phyloP scores from a whole-genome alignment of 106 monocot genomes.

The Chionographis japonica region DNA sequence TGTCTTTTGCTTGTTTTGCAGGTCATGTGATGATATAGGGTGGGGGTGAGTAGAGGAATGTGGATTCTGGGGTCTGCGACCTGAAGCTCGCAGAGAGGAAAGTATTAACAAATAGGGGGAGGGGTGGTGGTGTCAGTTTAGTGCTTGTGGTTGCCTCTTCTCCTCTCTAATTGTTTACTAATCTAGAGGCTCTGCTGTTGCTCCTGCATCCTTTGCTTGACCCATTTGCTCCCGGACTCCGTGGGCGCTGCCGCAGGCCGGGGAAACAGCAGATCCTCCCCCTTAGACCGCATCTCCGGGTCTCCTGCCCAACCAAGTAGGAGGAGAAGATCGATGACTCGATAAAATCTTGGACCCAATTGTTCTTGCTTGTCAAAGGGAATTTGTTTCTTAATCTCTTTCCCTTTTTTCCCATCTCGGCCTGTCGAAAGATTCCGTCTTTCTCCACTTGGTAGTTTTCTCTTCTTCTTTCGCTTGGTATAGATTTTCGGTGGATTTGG shows the following conservation, averaged over 20 bases:
- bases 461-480: not conserved
- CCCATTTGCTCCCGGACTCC: constrained; percentile 18
- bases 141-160: constrained; percentile 21
- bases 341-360: constrained; percentile 2
- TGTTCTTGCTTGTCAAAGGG: not conserved
- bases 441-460: not conserved
- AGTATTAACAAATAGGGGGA: constrained; percentile 1
- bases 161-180: constrained; percentile 22
- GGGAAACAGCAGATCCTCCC: constrained; percentile 15
- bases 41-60: constrained; percentile 7
- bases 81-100: constrained; percentile 2
- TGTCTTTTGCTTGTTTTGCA: constrained; percentile 30
- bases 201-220: not conserved
- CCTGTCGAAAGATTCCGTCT: not conserved
- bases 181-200: constrained; percentile 14
- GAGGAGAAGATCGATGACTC: not conserved
- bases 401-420: not conserved
- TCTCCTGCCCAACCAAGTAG: constrained; percentile 3
- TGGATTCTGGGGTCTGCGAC: constrained; percentile 12
- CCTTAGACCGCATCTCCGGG: constrained; percentile 21
- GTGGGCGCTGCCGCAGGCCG: constrained; percentile 22
- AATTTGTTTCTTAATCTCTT: not conserved
- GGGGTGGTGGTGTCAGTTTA: constrained; percentile 17
- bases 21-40: constrained; percentile 3
- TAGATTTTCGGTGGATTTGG: not conserved